These are phyloP conservation scores for Cladosporium sp. DNA, from an alignment of 2,329 filamentous ascomycete genomes.

Conservation along the genomic window DNA sequence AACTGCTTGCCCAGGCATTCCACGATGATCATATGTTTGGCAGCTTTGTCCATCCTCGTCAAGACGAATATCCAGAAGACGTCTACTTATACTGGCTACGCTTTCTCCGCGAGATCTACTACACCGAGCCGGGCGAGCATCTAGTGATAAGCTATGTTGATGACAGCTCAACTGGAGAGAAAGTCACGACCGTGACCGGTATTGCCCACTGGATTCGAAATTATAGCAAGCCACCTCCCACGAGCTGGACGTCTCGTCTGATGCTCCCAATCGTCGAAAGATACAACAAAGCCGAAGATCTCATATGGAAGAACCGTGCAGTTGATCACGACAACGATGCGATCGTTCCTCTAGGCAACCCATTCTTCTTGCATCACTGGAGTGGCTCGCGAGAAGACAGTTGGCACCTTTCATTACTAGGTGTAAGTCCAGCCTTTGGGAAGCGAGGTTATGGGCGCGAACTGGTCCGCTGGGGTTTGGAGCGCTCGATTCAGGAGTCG, in stretches of 20 bases:
- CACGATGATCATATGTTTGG: constrained; percentile 30
- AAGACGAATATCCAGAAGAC: constrained; percentile 29
- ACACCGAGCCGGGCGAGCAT: not conserved
- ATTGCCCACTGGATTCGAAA: constrained; percentile 31
- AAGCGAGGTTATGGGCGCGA: constrained; percentile 29
- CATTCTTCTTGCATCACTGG: constrained; percentile 30
- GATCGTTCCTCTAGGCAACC: constrained; percentile 21
- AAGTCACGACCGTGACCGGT: constrained; percentile 24
- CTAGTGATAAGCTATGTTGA: constrained; percentile 14
- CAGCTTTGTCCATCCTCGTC: constrained; percentile 28
- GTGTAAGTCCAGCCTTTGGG: constrained; percentile 27
- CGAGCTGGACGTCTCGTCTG: not conserved
- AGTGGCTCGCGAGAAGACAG: constrained; percentile 27
- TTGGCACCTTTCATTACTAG: constrained; percentile 30
- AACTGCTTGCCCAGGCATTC: constrained; percentile 29
- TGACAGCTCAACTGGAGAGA: not conserved
- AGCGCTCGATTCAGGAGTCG: constrained; percentile 48
- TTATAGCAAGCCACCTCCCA: constrained; percentile 3
- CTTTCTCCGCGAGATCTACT: constrained; percentile 22
- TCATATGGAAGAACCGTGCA: constrained; percentile 30
- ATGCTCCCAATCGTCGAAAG: constrained; percentile 17
- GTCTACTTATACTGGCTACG: constrained; percentile 29
- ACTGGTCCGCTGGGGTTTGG: constrained; percentile 33
- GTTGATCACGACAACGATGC: constrained; percentile 21
- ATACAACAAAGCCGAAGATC: constrained; percentile 28